phyloP scores from a whole-genome alignment of 371 early-diverging fungal species.

The Zancudomyces culisetae region DNA sequence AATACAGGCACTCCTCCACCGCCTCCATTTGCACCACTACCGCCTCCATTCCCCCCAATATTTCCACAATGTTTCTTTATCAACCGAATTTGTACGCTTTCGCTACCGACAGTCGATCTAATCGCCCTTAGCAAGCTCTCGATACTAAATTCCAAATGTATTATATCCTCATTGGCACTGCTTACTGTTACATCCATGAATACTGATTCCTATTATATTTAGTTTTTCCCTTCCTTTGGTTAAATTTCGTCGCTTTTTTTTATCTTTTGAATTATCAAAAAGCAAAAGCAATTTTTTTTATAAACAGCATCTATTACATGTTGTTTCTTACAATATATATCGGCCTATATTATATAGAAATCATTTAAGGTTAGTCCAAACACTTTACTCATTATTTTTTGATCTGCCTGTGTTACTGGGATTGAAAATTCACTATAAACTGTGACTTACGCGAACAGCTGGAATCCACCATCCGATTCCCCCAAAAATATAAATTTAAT shows the following conservation, averaged over 20 bases:
- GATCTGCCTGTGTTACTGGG: too few species aligned
- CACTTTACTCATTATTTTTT: too few species aligned
- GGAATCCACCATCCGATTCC: conserved; percentile 18
- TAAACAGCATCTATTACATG: too few species aligned
- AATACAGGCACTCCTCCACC: background rate
- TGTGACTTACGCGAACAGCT: conserved; percentile 18
- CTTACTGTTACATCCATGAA: conserved; percentile 18
- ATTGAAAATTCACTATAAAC: too few species aligned
- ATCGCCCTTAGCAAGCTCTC: conserved; percentile 19
- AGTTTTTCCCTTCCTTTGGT: too few species aligned
- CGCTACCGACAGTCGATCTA: conserved; percentile 11
- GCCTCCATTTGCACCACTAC: background rate
- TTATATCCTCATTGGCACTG: conserved; percentile 16
- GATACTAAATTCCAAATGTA: conserved; percentile 16
- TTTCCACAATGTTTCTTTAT: conserved; percentile 2
- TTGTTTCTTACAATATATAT: background rate
- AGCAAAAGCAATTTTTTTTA: too few species aligned
- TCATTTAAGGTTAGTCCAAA: too few species aligned
- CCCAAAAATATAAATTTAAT: conserved; percentile 21
- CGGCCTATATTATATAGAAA: background rate
- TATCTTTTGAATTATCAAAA: too few species aligned
- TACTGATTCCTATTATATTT: conserved; percentile 9
- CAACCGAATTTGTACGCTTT: conserved; percentile 1
- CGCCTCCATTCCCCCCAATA: background rate
- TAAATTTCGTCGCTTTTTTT: too few species aligned